Evolutionary conservation across 225 moss, liverwort and hornwort species (phyloP), one percentile per base, ranked within the genome.

Genomic region (Pleurozium schreberi): DNA sequence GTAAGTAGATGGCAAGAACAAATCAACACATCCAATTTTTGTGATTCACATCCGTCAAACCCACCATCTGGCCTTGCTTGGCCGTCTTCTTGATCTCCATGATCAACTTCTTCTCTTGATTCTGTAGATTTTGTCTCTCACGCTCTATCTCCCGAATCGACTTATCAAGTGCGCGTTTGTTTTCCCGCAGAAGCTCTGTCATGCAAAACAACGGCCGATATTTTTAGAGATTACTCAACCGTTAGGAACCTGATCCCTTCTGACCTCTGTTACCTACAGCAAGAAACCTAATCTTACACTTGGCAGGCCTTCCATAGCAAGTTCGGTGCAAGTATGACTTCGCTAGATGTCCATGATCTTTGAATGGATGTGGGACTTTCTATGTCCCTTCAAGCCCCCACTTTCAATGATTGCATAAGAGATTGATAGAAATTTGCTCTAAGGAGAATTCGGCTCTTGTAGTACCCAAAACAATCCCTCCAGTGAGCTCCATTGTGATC

Each of bases 61-160:
- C 86, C 87, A 96, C 98, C 98, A 99, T 99, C 91, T 99, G 97
- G 75, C 97, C 98, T 95, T 99, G 98, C 92, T 99, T 99, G 38
- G 98, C 98, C 57, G 98, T 97, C 92, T 99, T 97, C 93, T 99
- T 99, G 25, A 99, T 99, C 90, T 97, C 98, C 57, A 87, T 61
- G 74, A 99, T 99, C 88, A 99, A 89, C 92, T 99, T 99, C 93
- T 99, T 99, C 92, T 99, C 98, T 89, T 99, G 97, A 85, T 92
- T 91, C 89, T 99, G 98, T 64, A 99, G 87, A 90, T 94, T 95
- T 89, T 97, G 96, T 69, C 97, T 94, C 93, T 98, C 98, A 61
- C 98, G 96, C 89, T 97, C 96, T 73, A 98, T 95, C 92, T 98
- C 98, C 76, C 98, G 93, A 88, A 97, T 98, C 43, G 98, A 98